Evolutionary conservation across 345 rosid species (phyloP).

Genomic region (Iberis pinnata): DNA sequence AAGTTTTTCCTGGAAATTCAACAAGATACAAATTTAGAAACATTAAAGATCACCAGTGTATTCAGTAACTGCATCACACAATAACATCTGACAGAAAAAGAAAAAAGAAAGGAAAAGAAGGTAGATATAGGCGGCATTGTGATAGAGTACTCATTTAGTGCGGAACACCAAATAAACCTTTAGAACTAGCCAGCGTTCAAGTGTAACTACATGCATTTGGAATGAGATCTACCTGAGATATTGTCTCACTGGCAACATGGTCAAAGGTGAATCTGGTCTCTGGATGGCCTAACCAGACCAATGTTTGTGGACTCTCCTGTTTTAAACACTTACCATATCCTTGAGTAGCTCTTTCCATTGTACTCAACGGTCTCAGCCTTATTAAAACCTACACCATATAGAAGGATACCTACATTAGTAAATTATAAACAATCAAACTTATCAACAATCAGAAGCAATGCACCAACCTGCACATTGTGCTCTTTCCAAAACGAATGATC

Average conservation of each 20-base stretch:
- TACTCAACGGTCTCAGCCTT: conserved; percentile 65
- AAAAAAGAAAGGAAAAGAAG: neutral
- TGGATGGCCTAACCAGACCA: conserved; percentile 80
- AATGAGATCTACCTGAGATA: conserved; percentile 58
- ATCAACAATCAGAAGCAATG: neutral
- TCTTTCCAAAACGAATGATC: conserved; percentile 78
- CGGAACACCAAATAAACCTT: conserved; percentile 4
- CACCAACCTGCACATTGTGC: conserved; percentile 79
- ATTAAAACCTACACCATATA: conserved; percentile 57
- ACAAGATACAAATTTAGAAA: conserved; percentile 15
- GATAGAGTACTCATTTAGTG: neutral
- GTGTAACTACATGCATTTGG: neutral
- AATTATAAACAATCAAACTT: neutral
- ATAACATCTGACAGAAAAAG: neutral
- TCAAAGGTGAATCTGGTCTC: conserved; percentile 95
- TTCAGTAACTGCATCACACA: conserved; percentile 6
- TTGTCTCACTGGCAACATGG: conserved; percentile 67
- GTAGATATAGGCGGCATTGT: neutral
- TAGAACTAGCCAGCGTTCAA: conserved; percentile 2
- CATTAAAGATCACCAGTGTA: conserved; percentile 7
- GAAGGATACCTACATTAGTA: conserved; percentile 7
- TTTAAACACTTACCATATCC: conserved; percentile 61
- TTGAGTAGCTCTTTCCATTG: conserved; percentile 57
- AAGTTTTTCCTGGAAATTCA: conserved; percentile 52
- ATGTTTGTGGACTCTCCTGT: conserved; percentile 70